A percentile compares a stretch with the other conserved stretches of the same genome.
These are phyloP conservation scores for Artemisia annua DNA, from an alignment of 129 eudicot species.

Conservation along the genomic window DNA sequence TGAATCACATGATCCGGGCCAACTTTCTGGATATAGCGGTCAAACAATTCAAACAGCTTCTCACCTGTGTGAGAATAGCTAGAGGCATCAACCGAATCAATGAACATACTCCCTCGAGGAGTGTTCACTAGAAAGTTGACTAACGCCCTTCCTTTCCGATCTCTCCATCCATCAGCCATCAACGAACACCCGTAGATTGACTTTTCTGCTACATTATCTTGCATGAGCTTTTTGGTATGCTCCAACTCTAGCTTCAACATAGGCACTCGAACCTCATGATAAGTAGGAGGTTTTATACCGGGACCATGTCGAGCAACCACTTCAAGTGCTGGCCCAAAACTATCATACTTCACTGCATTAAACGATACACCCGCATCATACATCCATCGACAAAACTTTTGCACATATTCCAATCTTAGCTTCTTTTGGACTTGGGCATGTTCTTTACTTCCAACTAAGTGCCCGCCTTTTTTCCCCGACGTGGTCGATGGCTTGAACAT, in stretches of 20 bases:
- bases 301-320: conserved; percentile 1
- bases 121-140: background rate
- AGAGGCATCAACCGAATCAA: conserved; percentile 8
- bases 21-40: background rate
- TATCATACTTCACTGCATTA: conserved; percentile 11
- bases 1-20: background rate
- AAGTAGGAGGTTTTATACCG: background rate
- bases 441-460: too few species aligned
- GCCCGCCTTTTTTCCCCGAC: too few species aligned
- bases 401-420: background rate
- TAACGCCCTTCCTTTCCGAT: background rate
- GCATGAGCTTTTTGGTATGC: background rate
- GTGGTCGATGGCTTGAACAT: too few species aligned
- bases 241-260: conserved; percentile 7
- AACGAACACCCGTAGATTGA: background rate
- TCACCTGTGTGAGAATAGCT: conserved; percentile 10
- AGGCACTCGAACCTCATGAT: background rate
- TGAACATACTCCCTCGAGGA: conserved; percentile 11
- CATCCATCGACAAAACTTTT: conserved; percentile 6
- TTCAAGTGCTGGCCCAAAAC: background rate
- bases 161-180: conserved; percentile 10
- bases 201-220: background rate
- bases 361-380: conserved; percentile 13
- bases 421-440: background rate
- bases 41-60: background rate